Base-by-base conservation (phyloP, 2,329 filamentous ascomycete species). In the Diaporthe sp. region DNA sequence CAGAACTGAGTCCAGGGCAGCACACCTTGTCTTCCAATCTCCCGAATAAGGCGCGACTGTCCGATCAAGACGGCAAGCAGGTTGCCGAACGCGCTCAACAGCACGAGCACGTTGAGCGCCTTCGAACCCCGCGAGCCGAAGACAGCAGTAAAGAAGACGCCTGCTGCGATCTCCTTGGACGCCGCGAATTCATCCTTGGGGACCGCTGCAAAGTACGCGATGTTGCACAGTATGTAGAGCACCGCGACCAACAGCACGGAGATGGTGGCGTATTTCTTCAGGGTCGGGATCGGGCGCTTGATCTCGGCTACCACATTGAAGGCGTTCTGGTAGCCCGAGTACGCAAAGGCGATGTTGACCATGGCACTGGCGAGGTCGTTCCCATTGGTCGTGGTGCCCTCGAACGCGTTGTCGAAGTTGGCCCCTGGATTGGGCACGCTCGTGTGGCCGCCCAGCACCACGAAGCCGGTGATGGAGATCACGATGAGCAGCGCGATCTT, bases 241-340 rank as follows among this genome's bases (percentile, higher is more conserved):
- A 87, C 80, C 0, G 88, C 85, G 1, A 91, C 89, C 0, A 88
- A 79, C 0, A 86, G 59, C 1, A 92, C 81, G 0, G 90, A 89
- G 2, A 86, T 78, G 2, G 86, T 83, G 9, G 85, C 89, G 75
- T 86, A 85, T 78, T 80, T 86, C 65, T 87, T 87, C 27, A 92
- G 84, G 0, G 86, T 88, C 42, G 85, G 87, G 39, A 92, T 84
- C 0, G 91, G 91, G 75, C 91, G 88, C 84, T 90, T 87, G 76
- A 92, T 87, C 80, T 92, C 90, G 70, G 91, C 91, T 73, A 89
- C 88, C 4, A 92, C 85, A 75, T 91, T 91, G 81, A 92, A 92
- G 0, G 89, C 88, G 76, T 92, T 92, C 15, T 85, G 82, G 75
- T 87, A 92, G 1, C 90, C 90, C 0, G 83, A 80, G 75, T 91